phyloP scores from a whole-genome alignment of 768 basidiomycete genomes.

The Hypholoma sublateritium region DNA sequence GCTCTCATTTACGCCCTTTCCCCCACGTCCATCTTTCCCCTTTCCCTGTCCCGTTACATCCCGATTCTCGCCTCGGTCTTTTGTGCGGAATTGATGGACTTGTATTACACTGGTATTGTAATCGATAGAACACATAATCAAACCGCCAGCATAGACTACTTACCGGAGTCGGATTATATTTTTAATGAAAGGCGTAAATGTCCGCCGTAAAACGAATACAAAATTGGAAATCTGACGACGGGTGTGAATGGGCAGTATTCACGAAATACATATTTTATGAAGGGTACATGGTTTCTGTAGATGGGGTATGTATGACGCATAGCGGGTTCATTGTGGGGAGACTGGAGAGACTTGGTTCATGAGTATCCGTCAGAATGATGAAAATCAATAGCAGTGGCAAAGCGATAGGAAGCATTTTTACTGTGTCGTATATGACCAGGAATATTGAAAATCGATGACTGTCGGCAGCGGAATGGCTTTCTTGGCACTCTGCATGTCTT shows the following conservation, averaged over 20 bases:
- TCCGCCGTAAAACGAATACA: too few species aligned
- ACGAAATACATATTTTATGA: too few species aligned
- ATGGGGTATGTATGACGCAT: too few species aligned
- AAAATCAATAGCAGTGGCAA: too few species aligned
- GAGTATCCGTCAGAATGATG: too few species aligned
- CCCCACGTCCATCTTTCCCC: not conserved
- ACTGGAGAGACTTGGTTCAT: too few species aligned
- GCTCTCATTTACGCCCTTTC: not conserved
- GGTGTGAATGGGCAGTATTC: too few species aligned
- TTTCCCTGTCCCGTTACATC: not conserved
- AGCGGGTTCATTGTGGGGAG: too few species aligned
- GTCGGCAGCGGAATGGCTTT: conserved; percentile 10
- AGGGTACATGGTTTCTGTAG: too few species aligned
- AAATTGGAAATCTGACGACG: too few species aligned
- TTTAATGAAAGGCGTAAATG: too few species aligned
- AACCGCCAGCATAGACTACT: not conserved
- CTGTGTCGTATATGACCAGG: not conserved
- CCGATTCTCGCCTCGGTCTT: not conserved
- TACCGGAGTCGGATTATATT: too few species aligned
- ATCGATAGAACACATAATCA: conserved; percentile 16
- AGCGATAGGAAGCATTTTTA: not conserved
- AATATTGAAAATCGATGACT: not conserved
- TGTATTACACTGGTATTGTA: conserved; percentile 29
- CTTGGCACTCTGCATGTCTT: conserved; percentile 7
- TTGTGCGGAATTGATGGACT: conserved; percentile 13